phyloP scores from a whole-genome alignment of 192 early-diverging fungal species.

The Coemansia sp. region DNA sequence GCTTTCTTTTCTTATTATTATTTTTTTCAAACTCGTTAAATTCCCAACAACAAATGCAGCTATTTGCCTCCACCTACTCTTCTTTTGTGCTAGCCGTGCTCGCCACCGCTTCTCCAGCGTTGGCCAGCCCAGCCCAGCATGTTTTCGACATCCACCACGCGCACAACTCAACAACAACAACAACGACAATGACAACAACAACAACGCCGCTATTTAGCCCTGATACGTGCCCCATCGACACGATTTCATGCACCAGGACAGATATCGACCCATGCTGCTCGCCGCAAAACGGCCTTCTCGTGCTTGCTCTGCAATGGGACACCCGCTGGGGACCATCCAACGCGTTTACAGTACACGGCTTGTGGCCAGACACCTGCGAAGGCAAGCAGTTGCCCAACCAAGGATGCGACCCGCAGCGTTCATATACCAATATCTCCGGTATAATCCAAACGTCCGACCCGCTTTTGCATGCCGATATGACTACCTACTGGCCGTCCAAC shows the following conservation, averaged over 20 bases:
- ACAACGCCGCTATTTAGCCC: neutral
- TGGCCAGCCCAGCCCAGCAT: constrained; percentile 2
- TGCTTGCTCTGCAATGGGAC: constrained; percentile 62
- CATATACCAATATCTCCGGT: constrained; percentile 59
- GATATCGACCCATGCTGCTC: constrained; percentile 54
- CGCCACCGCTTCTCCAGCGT: neutral
- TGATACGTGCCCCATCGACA: constrained; percentile 47
- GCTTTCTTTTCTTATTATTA: neutral
- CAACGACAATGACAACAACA: neutral
- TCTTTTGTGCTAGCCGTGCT: neutral
- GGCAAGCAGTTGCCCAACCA: constrained; percentile 46
- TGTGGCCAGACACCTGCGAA: constrained; percentile 75
- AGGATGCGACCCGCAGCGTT: constrained; percentile 70
- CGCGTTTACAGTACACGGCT: constrained; percentile 72
- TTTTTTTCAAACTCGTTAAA: neutral
- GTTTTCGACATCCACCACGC: neutral
- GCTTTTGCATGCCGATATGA: constrained; percentile 55
- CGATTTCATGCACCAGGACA: constrained; percentile 34
- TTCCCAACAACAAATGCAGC: neutral
- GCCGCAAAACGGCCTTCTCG: constrained; percentile 47
- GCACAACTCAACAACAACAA: neutral
- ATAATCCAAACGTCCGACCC: constrained; percentile 51
- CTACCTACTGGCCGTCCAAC: constrained; percentile 68
- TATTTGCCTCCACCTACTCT: neutral
- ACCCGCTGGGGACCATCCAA: constrained; percentile 59